Percentiles rank a stretch among this genome's conserved stretches.
Conservation (phyloP, 495 filamentous ascomycete species). For the Echria macrotheca region DNA sequence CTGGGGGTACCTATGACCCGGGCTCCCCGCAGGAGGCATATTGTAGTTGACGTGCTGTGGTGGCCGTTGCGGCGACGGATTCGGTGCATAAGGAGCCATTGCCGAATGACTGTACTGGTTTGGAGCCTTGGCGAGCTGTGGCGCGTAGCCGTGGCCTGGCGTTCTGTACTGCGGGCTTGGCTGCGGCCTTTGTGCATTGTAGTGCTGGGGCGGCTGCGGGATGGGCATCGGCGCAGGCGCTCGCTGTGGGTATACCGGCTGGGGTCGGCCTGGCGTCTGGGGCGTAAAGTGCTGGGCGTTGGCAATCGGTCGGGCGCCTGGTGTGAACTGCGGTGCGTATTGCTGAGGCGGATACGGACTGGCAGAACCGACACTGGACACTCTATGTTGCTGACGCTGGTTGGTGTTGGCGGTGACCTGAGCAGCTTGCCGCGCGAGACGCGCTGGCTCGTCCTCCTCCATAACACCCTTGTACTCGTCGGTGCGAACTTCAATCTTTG, state of each 20-base stretch:
- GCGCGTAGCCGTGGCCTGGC: slow-evolving; percentile 24
- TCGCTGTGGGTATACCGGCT: slow-evolving; percentile 29
- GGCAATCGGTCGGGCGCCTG: slow-evolving; percentile 35
- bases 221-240: slow-evolving; percentile 28
- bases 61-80: slow-evolving; percentile 33
- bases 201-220: slow-evolving; percentile 28
- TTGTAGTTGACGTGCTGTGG: slow-evolving; percentile 25
- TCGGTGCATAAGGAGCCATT: slow-evolving; percentile 32
- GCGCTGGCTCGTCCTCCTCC: slow-evolving; percentile 71
- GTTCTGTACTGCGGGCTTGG: slow-evolving; percentile 32
- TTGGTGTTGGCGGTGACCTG: slow-evolving; percentile 28
- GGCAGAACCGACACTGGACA: slow-evolving; percentile 32
- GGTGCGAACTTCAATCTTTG: slow-evolving; percentile 66
- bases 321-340: slow-evolving; percentile 29
- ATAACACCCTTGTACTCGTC: slow-evolving; percentile 72
- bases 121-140: slow-evolving; percentile 33
- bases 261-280: slow-evolving; percentile 38
- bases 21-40: slow-evolving; percentile 26
- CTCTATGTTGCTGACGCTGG: slow-evolving; percentile 35
- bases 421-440: slow-evolving; percentile 28
- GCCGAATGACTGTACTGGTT: slow-evolving; percentile 35
- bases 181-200: slow-evolving; percentile 20
- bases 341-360: slow-evolving; percentile 33
- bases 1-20: slow-evolving; percentile 24
- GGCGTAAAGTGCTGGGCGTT: slow-evolving; percentile 37